Conservation (phyloP, 306 rosid genomes). For the Medicago ruthenica region DNA sequence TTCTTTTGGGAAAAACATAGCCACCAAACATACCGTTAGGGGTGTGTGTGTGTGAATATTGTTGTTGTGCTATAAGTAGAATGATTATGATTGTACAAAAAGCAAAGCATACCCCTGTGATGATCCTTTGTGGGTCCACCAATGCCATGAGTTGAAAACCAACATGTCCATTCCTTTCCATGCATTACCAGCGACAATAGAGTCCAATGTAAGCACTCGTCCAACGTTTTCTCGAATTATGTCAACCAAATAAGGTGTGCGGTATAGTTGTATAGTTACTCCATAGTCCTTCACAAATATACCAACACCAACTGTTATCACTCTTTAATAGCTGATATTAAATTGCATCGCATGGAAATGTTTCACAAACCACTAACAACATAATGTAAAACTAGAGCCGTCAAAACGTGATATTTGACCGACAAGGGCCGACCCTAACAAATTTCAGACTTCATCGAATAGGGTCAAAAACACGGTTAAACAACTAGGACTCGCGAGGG, state of each 20-base stretch:
- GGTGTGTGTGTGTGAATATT: background rate
- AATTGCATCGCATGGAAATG: background rate
- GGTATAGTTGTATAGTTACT: conserved; percentile 69
- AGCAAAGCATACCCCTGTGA: conserved; percentile 71
- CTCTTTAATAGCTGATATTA: conserved; percentile 12
- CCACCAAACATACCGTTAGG: background rate
- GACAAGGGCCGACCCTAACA: no score
- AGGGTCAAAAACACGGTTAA: no score
- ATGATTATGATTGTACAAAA: background rate
- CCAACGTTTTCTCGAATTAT: conserved; percentile 65
- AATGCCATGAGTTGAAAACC: conserved; percentile 95
- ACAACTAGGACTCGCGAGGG: no score
- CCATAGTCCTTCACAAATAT: conserved; percentile 68
- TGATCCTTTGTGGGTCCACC: conserved; percentile 92
- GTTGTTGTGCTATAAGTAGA: background rate
- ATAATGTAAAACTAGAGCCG: background rate
- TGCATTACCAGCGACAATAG: conserved; percentile 71
- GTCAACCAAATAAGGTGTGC: conserved; percentile 87
- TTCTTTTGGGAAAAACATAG: no score
- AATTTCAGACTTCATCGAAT: no score
- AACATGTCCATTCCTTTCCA: conserved; percentile 89
- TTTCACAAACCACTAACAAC: background rate
- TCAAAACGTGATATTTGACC: no score
- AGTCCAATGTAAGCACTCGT: conserved; percentile 70
- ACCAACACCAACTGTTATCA: conserved; percentile 23